These are phyloP conservation scores for Globisporangium cederbergense DNA, from an alignment of 352 stramenopile species.

Conservation along the genomic window DNA sequence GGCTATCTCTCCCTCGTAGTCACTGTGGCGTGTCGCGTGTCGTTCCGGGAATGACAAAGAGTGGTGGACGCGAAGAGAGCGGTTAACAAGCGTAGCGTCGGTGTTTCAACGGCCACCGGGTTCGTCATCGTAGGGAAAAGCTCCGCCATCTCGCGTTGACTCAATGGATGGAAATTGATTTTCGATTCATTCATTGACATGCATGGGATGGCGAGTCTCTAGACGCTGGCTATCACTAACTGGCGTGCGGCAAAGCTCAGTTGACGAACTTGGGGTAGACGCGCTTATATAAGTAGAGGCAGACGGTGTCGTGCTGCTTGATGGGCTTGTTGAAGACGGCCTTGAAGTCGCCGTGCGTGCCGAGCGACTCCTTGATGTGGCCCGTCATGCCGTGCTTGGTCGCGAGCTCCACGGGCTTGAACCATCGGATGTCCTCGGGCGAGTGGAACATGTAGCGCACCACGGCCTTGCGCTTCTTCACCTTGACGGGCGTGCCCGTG, in stretches of 20 bases:
- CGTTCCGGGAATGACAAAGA: neutral
- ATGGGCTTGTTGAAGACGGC: constrained; percentile 98
- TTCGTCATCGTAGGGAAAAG: neutral
- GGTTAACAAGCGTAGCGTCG: neutral
- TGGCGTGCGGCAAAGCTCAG: constrained; percentile 16
- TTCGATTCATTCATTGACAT: neutral
- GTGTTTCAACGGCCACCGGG: neutral
- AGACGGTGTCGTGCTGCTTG: constrained; percentile 99
- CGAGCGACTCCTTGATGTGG: constrained; percentile 97
- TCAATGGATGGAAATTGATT: neutral
- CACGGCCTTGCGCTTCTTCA: constrained; percentile 98
- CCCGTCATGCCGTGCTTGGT: constrained; percentile 98
- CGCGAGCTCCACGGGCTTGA: constrained; percentile 96
- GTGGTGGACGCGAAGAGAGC: too few species aligned
- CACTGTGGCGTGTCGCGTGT: neutral
- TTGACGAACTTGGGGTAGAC: constrained; percentile 97
- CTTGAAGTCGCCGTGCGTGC: constrained; percentile 99
- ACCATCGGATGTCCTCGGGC: constrained; percentile 97
- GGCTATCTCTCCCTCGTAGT: neutral
- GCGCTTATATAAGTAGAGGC: constrained; percentile 98
- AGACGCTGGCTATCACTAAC: neutral
- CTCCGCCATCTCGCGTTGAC: too few species aligned
- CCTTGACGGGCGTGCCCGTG: constrained; percentile 97
- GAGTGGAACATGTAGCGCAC: constrained; percentile 99
- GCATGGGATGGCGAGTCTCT: neutral